Percentiles rank a stretch among this genome's conserved stretches.
Evolutionary conservation across 441 rosid genomes (phyloP).

Genomic region (Syzygium malaccense): DNA sequence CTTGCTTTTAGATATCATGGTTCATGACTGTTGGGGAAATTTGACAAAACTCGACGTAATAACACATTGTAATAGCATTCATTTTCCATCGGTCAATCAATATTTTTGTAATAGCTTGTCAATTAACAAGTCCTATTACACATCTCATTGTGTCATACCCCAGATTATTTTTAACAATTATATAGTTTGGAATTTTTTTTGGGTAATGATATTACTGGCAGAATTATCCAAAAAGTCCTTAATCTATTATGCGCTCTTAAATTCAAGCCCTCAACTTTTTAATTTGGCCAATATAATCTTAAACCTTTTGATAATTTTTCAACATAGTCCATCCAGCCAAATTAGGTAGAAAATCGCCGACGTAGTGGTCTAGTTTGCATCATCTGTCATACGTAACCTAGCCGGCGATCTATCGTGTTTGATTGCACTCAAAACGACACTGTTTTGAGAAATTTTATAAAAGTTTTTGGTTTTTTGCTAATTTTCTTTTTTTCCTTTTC

Average conservation of each 20-base stretch:
- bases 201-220: neutral
- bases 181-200: neutral
- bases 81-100: neutral
- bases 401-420: accelerated
- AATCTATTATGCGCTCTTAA: accelerated
- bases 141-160: too few relatives aligned
- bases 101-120: neutral
- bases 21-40: neutral
- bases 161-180: too few relatives aligned
- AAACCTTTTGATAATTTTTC: neutral
- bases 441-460: neutral
- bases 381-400: accelerated
- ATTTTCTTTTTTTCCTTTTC: neutral
- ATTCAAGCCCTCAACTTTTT: neutral
- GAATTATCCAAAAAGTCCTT: too few relatives aligned
- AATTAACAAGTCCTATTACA: neutral
- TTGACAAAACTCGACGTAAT: neutral
- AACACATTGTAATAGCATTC: too few relatives aligned
- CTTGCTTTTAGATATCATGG: neutral
- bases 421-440: neutral
- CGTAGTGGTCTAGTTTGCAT: accelerated
- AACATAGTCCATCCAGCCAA: accelerated
- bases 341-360: accelerated
- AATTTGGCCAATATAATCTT: neutral
- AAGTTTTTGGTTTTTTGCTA: neutral